These are phyloP conservation scores for Corynascus novoguineensis DNA, from an alignment of 495 filamentous ascomycete genomes.

Conservation along the genomic window DNA sequence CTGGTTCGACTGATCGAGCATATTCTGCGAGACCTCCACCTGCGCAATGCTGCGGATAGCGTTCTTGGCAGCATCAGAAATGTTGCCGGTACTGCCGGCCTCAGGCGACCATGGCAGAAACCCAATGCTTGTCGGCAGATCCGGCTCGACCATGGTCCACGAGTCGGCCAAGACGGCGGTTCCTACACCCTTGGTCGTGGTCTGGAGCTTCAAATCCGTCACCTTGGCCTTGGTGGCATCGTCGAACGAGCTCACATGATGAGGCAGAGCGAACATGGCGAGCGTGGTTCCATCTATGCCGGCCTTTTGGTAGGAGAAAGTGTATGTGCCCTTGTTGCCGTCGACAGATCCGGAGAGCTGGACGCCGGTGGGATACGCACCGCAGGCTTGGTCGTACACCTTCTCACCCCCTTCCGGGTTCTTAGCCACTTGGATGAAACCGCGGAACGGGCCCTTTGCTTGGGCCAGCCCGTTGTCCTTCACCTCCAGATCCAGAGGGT, in stretches of 20 bases:
- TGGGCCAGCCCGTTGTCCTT: slow-evolving; percentile 42
- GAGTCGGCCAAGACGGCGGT: slow-evolving; percentile 65
- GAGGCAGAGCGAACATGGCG: slow-evolving; percentile 85
- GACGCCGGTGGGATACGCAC: slow-evolving; percentile 62
- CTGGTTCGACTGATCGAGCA: slow-evolving; percentile 62
- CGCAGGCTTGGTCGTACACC: slow-evolving; percentile 67
- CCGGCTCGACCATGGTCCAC: slow-evolving; percentile 72
- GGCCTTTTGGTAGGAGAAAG: slow-evolving; percentile 60
- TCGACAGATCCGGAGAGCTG: slow-evolving; percentile 57
- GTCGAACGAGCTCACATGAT: slow-evolving; percentile 76
- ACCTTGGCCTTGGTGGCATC: slow-evolving; percentile 46
- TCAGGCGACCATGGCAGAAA: slow-evolving; percentile 68
- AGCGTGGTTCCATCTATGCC: slow-evolving; percentile 54
- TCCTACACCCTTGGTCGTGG: slow-evolving; percentile 80
- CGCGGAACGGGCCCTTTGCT: slow-evolving; percentile 47
- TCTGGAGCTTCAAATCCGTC: slow-evolving; percentile 60
- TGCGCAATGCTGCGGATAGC: slow-evolving; percentile 54
- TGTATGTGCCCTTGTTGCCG: slow-evolving; percentile 62
- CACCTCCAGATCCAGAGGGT: slow-evolving; percentile 41
- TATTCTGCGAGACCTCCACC: slow-evolving; percentile 67
- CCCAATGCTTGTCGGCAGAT: slow-evolving; percentile 67
- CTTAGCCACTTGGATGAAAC: slow-evolving; percentile 79
- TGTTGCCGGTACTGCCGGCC: slow-evolving; percentile 42
- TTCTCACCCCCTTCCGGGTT: slow-evolving; percentile 55
- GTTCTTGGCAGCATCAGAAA: slow-evolving; percentile 49